These are phyloP conservation scores for Fremontodendron californicum DNA, from an alignment of 345 rosid genomes.

Conservation along the genomic window DNA sequence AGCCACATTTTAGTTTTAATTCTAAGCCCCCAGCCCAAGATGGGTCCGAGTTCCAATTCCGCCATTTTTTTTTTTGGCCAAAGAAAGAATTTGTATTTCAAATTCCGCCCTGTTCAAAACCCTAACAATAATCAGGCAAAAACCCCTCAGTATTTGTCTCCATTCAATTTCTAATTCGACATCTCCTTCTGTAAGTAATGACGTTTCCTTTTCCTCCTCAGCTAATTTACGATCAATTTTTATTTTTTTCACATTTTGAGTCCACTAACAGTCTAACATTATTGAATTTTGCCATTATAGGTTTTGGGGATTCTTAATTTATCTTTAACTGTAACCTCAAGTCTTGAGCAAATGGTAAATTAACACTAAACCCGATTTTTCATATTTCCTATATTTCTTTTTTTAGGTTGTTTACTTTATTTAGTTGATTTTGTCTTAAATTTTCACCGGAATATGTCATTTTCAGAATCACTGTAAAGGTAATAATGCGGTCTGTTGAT, in stretches of 20 bases:
- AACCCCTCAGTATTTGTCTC: not conserved
- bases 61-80: too few species aligned
- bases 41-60: too few species aligned
- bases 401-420: not conserved
- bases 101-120: too few species aligned
- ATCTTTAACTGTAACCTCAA: not conserved
- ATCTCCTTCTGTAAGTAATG: not conserved
- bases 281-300: not conserved
- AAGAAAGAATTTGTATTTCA: too few species aligned
- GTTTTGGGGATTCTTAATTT: not conserved
- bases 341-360: conserved; percentile 14
- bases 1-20: too few species aligned
- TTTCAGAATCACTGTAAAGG: not conserved
- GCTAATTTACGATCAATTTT: not conserved
- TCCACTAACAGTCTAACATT: not conserved
- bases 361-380: not conserved
- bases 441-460: not conserved
- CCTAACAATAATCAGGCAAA: not conserved
- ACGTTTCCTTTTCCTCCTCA: not conserved
- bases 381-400: not conserved
- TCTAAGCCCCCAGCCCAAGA: too few species aligned
- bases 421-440: conserved; percentile 1
- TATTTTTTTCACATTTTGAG: not conserved
- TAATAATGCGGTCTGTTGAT: not conserved
- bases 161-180: not conserved